Conservation (phyloP, 2,329 filamentous ascomycete species). For the Apiospora pterosperma region DNA sequence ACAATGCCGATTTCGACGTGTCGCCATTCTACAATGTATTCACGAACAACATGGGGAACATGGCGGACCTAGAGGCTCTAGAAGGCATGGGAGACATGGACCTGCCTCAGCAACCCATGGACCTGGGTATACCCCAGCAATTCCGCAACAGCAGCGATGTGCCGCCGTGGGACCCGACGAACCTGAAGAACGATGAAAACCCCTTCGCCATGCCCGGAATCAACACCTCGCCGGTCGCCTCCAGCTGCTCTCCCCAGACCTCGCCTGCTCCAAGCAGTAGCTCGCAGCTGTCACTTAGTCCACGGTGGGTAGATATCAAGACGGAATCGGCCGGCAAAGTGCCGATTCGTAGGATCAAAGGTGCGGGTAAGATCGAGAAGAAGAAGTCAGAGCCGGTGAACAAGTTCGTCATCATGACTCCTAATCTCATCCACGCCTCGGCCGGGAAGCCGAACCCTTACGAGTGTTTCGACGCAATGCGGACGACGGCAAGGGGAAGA, state of each 20-base stretch:
- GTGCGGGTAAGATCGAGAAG: conserved; percentile 40
- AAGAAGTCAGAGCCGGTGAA: conserved; percentile 36
- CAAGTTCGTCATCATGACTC: conserved; percentile 55
- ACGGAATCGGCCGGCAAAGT: conserved; percentile 19
- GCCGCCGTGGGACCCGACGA: conserved; percentile 40
- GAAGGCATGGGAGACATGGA: conserved; percentile 25
- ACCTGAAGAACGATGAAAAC: conserved; percentile 29
- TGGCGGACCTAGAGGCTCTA: conserved; percentile 25
- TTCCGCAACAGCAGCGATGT: conserved; percentile 34
- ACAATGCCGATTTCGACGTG: conserved; percentile 15
- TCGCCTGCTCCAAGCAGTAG: conserved; percentile 9
- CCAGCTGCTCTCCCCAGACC: neutral
- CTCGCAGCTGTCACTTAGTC: conserved; percentile 22
- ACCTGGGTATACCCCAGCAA: conserved; percentile 35
- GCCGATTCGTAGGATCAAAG: conserved; percentile 40
- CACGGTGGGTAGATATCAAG: conserved; percentile 22
- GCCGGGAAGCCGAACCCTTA: conserved; percentile 48
- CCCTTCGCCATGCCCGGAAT: conserved; percentile 31
- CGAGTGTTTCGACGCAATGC: conserved; percentile 52
- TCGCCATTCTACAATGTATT: conserved; percentile 26
- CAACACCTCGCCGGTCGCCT: conserved; percentile 8
- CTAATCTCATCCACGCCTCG: conserved; percentile 49
- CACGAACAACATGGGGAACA: conserved; percentile 20
- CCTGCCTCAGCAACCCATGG: conserved; percentile 24
- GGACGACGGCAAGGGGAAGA: conserved; percentile 50